These are phyloP conservation scores for Rhododendron kiyosumense DNA, from an alignment of 148 eudicot species.

Conservation along the genomic window DNA sequence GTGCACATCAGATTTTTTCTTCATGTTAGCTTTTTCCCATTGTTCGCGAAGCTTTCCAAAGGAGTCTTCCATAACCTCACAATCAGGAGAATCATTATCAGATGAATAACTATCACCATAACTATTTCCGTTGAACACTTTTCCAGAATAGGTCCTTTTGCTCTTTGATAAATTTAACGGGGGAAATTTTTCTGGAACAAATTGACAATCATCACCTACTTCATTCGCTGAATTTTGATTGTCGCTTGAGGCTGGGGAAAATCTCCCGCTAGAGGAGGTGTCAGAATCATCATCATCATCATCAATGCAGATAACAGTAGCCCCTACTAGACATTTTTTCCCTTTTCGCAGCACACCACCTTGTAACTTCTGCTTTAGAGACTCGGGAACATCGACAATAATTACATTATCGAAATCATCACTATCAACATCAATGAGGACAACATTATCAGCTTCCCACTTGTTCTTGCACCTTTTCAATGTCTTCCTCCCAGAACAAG, in stretches of 20 bases:
- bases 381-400: conserved; percentile 65
- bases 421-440: conserved; percentile 73
- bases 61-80: conserved; percentile 68
- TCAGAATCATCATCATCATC: conserved; percentile 48
- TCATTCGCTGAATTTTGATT: conserved; percentile 10
- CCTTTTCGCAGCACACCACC: conserved; percentile 15
- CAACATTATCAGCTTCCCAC: conserved; percentile 42
- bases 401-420: conserved; percentile 48
- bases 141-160: conserved; percentile 73
- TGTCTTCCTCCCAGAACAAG: conserved; percentile 29
- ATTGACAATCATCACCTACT: conserved; percentile 27
- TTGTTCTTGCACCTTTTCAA: conserved; percentile 43
- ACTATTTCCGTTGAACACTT: conserved; percentile 30
- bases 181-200: conserved; percentile 37
- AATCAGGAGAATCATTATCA: conserved; percentile 57
- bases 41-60: conserved; percentile 44
- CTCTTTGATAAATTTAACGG: conserved; percentile 72
- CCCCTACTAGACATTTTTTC: conserved; percentile 21
- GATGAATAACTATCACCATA: conserved; percentile 52
- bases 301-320: conserved; percentile 53
- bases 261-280: conserved; percentile 29
- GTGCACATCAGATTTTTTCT: conserved; percentile 26
- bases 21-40: conserved; percentile 65
- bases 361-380: conserved; percentile 29
- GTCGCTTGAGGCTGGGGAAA: conserved; percentile 18